phyloP scores from a whole-genome alignment of 1,284 basidiomycete species.

The Moesziomyces parantarcticus region DNA sequence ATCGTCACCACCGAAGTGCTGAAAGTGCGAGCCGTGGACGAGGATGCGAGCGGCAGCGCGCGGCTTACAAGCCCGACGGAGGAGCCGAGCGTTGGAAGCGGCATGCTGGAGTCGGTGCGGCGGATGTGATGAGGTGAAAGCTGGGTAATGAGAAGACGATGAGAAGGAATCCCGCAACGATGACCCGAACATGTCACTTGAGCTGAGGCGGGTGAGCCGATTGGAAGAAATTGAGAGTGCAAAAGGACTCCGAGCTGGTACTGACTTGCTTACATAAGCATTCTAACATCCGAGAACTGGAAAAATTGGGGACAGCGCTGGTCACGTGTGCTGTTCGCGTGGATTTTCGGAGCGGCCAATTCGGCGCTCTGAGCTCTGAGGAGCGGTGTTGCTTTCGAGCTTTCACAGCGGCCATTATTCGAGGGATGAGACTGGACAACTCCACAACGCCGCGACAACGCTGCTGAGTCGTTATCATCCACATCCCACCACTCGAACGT shows the following conservation, averaged over 20 bases:
- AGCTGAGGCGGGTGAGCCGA: conserved; percentile 2
- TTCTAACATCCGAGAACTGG: not conserved
- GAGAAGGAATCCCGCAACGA: not conserved
- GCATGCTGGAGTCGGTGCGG: conserved; percentile 7
- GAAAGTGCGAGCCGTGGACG: conserved; percentile 33
- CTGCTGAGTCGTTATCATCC: not conserved
- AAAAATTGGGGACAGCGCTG: not conserved
- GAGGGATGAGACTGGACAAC: not conserved
- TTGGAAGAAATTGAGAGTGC: conserved; percentile 15
- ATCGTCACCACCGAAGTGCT: conserved; percentile 26
- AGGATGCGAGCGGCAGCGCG: conserved; percentile 20
- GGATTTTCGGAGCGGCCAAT: conserved; percentile 3
- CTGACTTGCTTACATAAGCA: conserved; percentile 31
- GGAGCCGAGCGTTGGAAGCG: conserved; percentile 6
- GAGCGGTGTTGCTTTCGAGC: conserved; percentile 8
- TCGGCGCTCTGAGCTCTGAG: not conserved
- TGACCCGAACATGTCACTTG: conserved; percentile 2
- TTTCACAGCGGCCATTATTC: not conserved
- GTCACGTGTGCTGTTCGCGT: conserved; percentile 37
- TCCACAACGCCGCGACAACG: not conserved
- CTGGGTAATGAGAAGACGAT: not conserved
- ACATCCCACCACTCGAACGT: not conserved
- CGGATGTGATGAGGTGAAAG: conserved; percentile 2
- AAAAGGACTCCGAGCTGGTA: not conserved
- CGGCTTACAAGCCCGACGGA: conserved; percentile 7